Percentiles rank a stretch among this genome's conserved stretches.
phyloP scores from a whole-genome alignment of 1,139 yeast genomes.

The Pichia sp. region DNA sequence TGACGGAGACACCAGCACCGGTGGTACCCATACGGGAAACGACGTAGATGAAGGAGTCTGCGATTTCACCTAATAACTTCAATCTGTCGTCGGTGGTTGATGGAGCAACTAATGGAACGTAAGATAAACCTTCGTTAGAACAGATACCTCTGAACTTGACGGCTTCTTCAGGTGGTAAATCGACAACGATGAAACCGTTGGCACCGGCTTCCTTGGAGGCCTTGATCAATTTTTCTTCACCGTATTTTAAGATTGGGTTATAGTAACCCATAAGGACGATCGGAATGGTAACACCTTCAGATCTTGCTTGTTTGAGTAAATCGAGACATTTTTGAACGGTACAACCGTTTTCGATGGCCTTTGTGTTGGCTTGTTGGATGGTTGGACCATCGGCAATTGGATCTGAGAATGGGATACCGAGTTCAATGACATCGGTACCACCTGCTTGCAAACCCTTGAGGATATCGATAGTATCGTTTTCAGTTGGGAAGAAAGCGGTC shows the following conservation, averaged over 20 bases:
- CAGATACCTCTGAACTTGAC: conserved; percentile 77
- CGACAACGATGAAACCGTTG: conserved; percentile 92
- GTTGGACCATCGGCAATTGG: conserved; percentile 99
- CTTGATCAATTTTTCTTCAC: conserved; percentile 76
- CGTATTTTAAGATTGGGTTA: conserved; percentile 88
- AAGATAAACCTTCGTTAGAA: conserved; percentile 66
- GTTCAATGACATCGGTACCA: conserved; percentile 92
- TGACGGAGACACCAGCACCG: conserved; percentile 74
- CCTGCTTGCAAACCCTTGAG: conserved; percentile 88
- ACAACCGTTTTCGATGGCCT: conserved; percentile 79
- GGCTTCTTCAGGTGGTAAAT: conserved; percentile 98
- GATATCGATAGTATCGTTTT: conserved; percentile 85
- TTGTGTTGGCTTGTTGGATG: conserved; percentile 81
- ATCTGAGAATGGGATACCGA: conserved; percentile 97
- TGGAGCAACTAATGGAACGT: conserved; percentile 94
- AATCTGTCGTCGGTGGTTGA: conserved; percentile 91
- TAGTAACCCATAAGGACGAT: conserved; percentile 95
- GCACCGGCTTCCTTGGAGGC: conserved; percentile 89
- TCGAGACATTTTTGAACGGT: conserved; percentile 69
- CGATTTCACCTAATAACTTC: conserved; percentile 72
- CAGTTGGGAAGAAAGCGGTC: conserved; percentile 92
- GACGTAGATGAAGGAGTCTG: conserved; percentile 93
- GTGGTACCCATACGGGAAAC: conserved; percentile 98
- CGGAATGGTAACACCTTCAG: conserved; percentile 83
- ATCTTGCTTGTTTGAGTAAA: conserved; percentile 71